phyloP scores from a whole-genome alignment of 2,329 filamentous ascomycete genomes.

The Ceratocystis albifundus region DNA sequence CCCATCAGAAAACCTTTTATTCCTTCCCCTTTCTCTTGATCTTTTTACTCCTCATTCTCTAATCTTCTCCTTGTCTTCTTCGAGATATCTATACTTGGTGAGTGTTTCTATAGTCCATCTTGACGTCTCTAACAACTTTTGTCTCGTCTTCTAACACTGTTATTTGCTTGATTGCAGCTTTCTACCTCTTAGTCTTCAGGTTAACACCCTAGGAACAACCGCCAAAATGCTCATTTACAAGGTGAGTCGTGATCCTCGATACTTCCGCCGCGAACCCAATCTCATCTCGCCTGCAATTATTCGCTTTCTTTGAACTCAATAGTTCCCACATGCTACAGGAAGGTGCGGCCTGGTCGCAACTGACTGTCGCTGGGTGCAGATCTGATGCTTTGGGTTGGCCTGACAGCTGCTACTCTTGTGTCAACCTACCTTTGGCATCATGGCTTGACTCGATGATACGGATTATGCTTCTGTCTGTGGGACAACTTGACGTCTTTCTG shows the following conservation, averaged over 20 bases:
- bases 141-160: background rate
- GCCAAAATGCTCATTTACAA: slow-evolving; percentile 64
- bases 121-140: slow-evolving; percentile 8
- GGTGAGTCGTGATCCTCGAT: slow-evolving; percentile 35
- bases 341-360: background rate
- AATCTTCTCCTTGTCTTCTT: slow-evolving; percentile 24
- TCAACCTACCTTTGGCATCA: too few species aligned
- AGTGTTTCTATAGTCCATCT: slow-evolving; percentile 16
- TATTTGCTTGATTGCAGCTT: background rate
- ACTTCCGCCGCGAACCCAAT: background rate
- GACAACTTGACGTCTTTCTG: background rate
- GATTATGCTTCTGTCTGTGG: too few species aligned
- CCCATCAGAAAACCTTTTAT: slow-evolving; percentile 19
- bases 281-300: background rate
- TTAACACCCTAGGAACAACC: slow-evolving; percentile 27
- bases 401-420: too few species aligned
- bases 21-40: slow-evolving; percentile 12
- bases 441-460: too few species aligned
- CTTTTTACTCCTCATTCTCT: slow-evolving; percentile 24
- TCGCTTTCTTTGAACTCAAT: background rate
- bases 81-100: slow-evolving; percentile 22
- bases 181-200: background rate
- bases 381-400: background rate
- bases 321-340: background rate
- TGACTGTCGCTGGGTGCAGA: background rate